Base-by-base conservation (phyloP, 2,329 filamentous ascomycete genomes). In the Aspergillus sp. region DNA sequence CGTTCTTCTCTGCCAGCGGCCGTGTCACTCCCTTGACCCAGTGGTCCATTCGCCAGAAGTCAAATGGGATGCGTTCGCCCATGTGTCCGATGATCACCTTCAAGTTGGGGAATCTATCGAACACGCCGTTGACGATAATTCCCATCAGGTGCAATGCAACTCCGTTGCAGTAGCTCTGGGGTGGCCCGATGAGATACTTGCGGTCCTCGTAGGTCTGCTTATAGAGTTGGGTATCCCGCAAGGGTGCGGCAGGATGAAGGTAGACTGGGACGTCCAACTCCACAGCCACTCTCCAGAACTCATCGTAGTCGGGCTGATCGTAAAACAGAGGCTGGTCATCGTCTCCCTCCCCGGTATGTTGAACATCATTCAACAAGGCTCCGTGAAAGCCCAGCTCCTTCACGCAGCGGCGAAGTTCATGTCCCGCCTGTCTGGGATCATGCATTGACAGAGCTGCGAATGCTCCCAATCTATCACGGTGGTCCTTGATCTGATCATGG, bases 251-350 rank as follows among this genome's bases (percentile, higher is more conserved):
- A 2, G 85, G 86, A 68, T 88, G 86, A 3, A 88, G 75, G 65
- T 88, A 88, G 60, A 88, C 78, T 2, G 85, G 84, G 0, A 86
- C 84, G 55, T 87, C 83, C 0, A 88, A 80, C 23, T 86, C 81
- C 11, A 77, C 77, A 1, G 81, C 77, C 1, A 79, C 80, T 6
- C 76, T 68, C 85, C 85, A 88, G 76, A 88, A 87, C 19, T 79
- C 72, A 23, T 69, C 69, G 77, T 82, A 88, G 61, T 83, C 81
- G 0, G 82, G 80, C 5, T 78, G 72, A 66, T 88, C 86, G 72
- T 87, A 88, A 71, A 87, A 88, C 67, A 87, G 51, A 71, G 75
- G 84, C 80, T 30, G 80, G 78, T 86, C 83, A 6, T 23, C 41
- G 25, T 84, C 84, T 58, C 85, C 81, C 0, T 73, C 56, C 3